Conservation (phyloP, 352 stramenopile genomes). For the Phytophthora parvispora region DNA sequence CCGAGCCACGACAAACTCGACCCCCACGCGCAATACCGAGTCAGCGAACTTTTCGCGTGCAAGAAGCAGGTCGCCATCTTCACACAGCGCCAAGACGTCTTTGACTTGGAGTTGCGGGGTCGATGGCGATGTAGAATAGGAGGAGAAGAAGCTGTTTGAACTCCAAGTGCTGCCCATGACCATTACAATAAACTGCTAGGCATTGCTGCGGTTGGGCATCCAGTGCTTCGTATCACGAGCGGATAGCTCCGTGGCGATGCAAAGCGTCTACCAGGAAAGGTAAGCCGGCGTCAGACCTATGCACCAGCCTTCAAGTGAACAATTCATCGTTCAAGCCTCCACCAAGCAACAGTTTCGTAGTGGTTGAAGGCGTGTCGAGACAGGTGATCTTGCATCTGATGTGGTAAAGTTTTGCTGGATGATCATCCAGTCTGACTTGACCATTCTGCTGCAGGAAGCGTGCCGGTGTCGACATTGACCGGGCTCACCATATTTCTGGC, state of each 20-base stretch:
- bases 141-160: slow-evolving; percentile 1
- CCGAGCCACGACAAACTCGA: slow-evolving; percentile 52
- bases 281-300: too few relatives aligned
- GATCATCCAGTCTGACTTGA: background rate
- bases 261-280: too few relatives aligned
- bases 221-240: too few relatives aligned
- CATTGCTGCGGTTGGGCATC: too few relatives aligned
- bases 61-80: slow-evolving; percentile 70
- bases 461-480: background rate
- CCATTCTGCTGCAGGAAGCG: background rate
- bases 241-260: too few relatives aligned
- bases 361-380: background rate
- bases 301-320: too few relatives aligned
- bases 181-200: slow-evolving; percentile 4
- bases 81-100: slow-evolving; percentile 59
- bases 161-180: slow-evolving; percentile 35
- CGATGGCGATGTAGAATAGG: background rate
- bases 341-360: too few relatives aligned
- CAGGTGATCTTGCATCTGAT: background rate
- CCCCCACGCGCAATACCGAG: slow-evolving; percentile 36
- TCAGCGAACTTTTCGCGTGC: slow-evolving; percentile 52
- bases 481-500: too few relatives aligned
- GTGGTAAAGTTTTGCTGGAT: background rate
- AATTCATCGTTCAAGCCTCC: too few relatives aligned
- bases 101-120: slow-evolving; percentile 26